These are phyloP conservation scores for Podaxis rugospora DNA, from an alignment of 768 basidiomycete species.

Conservation along the genomic window DNA sequence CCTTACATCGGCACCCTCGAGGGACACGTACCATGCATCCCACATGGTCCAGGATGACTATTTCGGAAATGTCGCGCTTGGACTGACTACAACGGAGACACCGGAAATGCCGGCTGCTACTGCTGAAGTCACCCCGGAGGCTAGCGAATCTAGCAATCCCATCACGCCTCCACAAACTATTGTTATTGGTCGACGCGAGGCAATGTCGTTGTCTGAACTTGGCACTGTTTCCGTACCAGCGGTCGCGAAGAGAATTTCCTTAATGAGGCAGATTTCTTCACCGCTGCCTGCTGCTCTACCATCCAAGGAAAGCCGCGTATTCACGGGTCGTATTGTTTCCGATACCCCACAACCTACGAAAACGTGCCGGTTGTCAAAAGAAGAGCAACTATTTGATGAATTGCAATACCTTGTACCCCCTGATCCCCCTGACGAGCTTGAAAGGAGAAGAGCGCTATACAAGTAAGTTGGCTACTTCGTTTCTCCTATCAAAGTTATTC, in stretches of 20 bases:
- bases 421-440: constrained; percentile 78
- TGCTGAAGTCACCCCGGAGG: neutral
- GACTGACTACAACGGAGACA: neutral
- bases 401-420: constrained; percentile 76
- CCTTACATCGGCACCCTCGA: constrained; percentile 15
- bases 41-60: constrained; percentile 12
- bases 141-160: neutral
- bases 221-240: constrained; percentile 37
- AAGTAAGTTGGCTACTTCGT: constrained; percentile 43
- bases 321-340: constrained; percentile 26
- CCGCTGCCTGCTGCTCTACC: constrained; percentile 47
- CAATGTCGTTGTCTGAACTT: constrained; percentile 10
- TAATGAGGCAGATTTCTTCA: constrained; percentile 62
- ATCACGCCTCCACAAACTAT: neutral
- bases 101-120: neutral
- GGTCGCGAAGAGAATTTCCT: constrained; percentile 44
- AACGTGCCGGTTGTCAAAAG: constrained; percentile 52
- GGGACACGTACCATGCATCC: constrained; percentile 2
- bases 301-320: constrained; percentile 26
- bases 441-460: constrained; percentile 79
- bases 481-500: neutral
- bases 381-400: constrained; percentile 62
- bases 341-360: constrained; percentile 25
- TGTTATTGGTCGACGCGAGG: constrained; percentile 7
- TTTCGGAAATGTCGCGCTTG: constrained; percentile 13